Base-by-base conservation (phyloP, 345 rosid species). In the Gossypium longicalyx region DNA sequence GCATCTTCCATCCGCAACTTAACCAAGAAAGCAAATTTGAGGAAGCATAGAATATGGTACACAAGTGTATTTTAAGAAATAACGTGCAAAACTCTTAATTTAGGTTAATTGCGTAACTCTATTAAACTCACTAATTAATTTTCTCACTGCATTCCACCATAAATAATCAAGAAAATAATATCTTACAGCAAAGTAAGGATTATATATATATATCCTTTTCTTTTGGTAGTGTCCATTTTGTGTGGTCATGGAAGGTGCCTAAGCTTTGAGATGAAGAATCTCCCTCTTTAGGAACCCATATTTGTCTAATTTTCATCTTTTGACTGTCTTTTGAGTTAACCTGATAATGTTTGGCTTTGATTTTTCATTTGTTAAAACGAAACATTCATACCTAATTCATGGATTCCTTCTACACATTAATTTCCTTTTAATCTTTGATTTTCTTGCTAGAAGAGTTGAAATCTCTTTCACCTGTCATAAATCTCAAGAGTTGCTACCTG, bases 61-160 rank as follows among this genome's bases (percentile, higher is more conserved):
- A 63, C 17, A 12, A 41, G 38, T 9, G 12, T 38, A 4, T n/a
- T 0, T 16, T 41, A 64, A 64, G 68, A 23, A 64, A 64, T 41
- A 64, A 41, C 68, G 68, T 64, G 49, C 48, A 1, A 64, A 64
- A 41, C 69, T 64, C 69, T 64, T 41, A 11, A 4, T 41, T 64
- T 3, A 8, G 43, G 19, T 41, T 34, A 34, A 41, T 64, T 64
- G 25, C 49, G 69, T 64, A 23, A n/a, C 12, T 41, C 25, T 64
- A 38, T 64, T 8, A 4, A 41, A 64, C 25, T 41, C 69, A 43
- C 23, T 63, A 9, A 38, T 34, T 34, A 34, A 1, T 9, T 13
- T 23, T 17, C 22, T 9, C 23, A 17, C 9, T 34, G 16, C 20
- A 29, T 62, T 34, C 45, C 67, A 62, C 45, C 45, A 16, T 34